Evolutionary conservation across 2,329 filamentous ascomycete species (phyloP).

Genomic region (Pseudocercospora ulei): DNA sequence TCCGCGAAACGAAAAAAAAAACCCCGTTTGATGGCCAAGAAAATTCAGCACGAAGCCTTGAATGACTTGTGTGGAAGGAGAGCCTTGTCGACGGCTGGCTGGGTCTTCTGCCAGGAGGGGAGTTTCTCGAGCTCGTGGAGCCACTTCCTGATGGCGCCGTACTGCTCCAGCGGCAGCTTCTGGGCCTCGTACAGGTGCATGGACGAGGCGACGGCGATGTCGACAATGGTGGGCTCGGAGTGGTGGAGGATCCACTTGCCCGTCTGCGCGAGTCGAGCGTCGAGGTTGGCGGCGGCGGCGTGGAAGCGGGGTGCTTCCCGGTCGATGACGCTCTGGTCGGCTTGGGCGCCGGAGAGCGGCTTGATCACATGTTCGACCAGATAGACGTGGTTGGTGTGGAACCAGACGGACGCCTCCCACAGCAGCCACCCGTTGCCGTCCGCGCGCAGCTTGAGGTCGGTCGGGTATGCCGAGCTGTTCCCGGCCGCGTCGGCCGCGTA

Average conservation of each 20-base stretch:
- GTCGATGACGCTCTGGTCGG: conserved; percentile 35
- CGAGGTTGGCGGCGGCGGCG: conserved; percentile 35
- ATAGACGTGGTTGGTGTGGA: conserved; percentile 37
- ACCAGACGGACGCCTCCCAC: conserved; percentile 40
- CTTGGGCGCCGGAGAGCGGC: conserved; percentile 34
- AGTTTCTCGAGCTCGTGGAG: conserved; percentile 36
- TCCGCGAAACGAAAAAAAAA: no score
- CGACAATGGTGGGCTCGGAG: conserved; percentile 36
- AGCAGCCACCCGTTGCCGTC: conserved; percentile 38
- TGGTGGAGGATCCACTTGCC: conserved; percentile 35
- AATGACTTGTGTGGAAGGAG: conserved; percentile 30
- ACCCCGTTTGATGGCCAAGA: no score
- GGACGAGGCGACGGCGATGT: conserved; percentile 37
- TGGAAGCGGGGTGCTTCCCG: conserved; percentile 34
- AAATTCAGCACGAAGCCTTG: conserved; percentile 38
- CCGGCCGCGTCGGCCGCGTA: conserved; percentile 36
- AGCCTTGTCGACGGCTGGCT: conserved; percentile 36
- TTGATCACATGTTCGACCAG: conserved; percentile 38
- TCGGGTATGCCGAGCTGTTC: conserved; percentile 34
- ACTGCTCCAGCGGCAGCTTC: conserved; percentile 36
- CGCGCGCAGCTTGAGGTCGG: conserved; percentile 36
- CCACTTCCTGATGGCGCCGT: conserved; percentile 36
- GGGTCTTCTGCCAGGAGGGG: conserved; percentile 37
- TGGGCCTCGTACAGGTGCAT: conserved; percentile 36
- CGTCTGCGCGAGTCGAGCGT: conserved; percentile 34